Percentiles rank a stretch among this genome's conserved stretches.
These are phyloP conservation scores for Plectranthus barbatus DNA, from an alignment of 257 asterid species.

Conservation along the genomic window DNA sequence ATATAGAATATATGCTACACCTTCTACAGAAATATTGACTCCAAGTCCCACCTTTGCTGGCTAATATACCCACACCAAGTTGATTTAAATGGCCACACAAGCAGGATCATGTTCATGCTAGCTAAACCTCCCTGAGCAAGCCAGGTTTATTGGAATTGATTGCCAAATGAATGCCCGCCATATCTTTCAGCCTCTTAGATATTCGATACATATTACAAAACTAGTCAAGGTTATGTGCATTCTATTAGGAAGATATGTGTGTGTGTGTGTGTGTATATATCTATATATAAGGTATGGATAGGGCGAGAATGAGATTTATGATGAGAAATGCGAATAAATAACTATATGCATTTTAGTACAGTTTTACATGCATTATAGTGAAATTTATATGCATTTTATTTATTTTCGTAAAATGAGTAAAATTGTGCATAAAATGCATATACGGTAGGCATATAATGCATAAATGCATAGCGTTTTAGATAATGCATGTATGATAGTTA, in stretches of 20 bases:
- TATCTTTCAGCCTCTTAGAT: slow-evolving; percentile 12
- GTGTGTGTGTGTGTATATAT: too few relatives aligned
- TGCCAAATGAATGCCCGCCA: slow-evolving; percentile 11
- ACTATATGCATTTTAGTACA: too few relatives aligned
- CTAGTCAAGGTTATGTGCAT: slow-evolving; percentile 1
- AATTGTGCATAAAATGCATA: too few relatives aligned
- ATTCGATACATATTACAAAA: background rate
- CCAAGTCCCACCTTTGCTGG: slow-evolving; percentile 51
- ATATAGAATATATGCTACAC: slow-evolving; percentile 44
- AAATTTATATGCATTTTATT: too few relatives aligned
- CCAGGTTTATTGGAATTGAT: slow-evolving; percentile 21
- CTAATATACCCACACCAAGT: slow-evolving; percentile 32
- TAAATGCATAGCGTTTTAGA: too few relatives aligned
- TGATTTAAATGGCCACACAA: slow-evolving; percentile 27
- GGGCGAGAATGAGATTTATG: too few relatives aligned
- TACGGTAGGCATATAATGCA: too few relatives aligned
- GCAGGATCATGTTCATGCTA: slow-evolving; percentile 21
- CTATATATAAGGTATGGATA: too few relatives aligned
- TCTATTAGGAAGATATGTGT: background rate
- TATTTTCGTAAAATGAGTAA: too few relatives aligned
- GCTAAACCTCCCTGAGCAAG: slow-evolving; percentile 16
- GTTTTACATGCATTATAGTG: too few relatives aligned
- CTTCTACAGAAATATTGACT: slow-evolving; percentile 42
- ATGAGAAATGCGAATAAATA: too few relatives aligned
- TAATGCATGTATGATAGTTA: too few relatives aligned